A percentile compares a stretch with the other conserved stretches of the same genome.
Evolutionary conservation across 1,284 basidiomycete genomes (phyloP).

Genomic region (Athelia psychrophila): DNA sequence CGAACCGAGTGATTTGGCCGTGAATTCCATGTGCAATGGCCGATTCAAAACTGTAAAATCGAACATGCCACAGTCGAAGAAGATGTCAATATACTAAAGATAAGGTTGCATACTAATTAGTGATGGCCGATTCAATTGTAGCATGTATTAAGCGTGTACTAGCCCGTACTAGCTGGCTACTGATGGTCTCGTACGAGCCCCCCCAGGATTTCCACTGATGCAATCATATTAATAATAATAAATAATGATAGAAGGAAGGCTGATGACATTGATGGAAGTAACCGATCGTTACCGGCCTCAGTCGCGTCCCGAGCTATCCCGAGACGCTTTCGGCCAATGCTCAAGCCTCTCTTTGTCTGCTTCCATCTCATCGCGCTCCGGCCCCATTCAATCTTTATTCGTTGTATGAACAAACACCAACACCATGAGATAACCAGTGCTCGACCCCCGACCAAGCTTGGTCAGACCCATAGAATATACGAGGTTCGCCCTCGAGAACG

Average conservation of each 20-base stretch:
- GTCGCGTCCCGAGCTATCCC: not conserved
- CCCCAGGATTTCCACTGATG: not conserved
- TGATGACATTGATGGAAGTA: not conserved
- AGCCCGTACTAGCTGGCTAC: too few relatives aligned
- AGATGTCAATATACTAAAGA: too few relatives aligned
- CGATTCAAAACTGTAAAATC: too few relatives aligned
- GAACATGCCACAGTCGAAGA: too few relatives aligned
- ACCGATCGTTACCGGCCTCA: too few relatives aligned
- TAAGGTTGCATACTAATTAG: too few relatives aligned
- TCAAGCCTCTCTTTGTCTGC: not conserved
- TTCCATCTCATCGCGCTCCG: not conserved
- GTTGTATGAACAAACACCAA: not conserved
- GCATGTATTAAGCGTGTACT: too few relatives aligned
- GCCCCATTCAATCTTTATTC: not conserved
- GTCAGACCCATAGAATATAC: not conserved
- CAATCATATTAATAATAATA: not conserved
- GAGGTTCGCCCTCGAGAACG: not conserved
- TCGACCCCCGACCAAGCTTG: not conserved
- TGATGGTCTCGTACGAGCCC: not conserved
- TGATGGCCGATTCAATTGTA: too few relatives aligned
- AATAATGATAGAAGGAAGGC: not conserved
- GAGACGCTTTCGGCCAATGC: not conserved
- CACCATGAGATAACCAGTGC: not conserved
- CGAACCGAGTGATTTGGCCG: too few relatives aligned
- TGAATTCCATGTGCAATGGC: too few relatives aligned